Evolutionary conservation across 2,329 filamentous ascomycete species (phyloP), one percentile per base, ranked within the genome.

Genomic region (Colletotrichum sidae): DNA sequence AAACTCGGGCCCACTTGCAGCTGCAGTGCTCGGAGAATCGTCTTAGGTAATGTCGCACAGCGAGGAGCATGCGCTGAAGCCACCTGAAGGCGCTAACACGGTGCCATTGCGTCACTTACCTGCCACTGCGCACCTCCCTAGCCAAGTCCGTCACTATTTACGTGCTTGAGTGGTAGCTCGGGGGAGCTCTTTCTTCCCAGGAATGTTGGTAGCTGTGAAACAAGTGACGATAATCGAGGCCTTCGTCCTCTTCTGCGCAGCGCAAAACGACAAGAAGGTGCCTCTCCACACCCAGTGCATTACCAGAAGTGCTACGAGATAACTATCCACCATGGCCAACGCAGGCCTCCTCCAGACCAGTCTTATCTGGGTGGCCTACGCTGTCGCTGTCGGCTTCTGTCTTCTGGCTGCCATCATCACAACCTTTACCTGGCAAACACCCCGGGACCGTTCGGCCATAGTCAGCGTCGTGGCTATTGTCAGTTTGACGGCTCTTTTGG

Each of bases 281-380:
- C 13, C 44, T 33, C 17, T 15, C 5, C 3, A 25, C 25, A 25
- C 3, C 25, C 25, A 25, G 25, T 5, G 25, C 25, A 25, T 56
- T 25, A 10, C 44, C 8, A 50, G 39, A 47, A 11, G 17, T 17
- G 47, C 35, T 46, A 49, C 52, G 33, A 47, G 25, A 25, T 17
- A 37, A 33, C 42, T 6, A 57, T 42, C 15, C 42, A 54, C 17
- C 67, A 80, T 80, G 78, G 79, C 79, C 69, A 69, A 77, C 72
- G 83, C 84, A 67, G 84, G 84, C 73, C 83, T 96, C 75, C 88
- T 97, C 68, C 94, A 96, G 77, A 92, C 91, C 60, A 93, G 92
- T 74, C 85, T 98, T 70, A 98, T 98, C 78, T 99, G 96, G 96
- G 90, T 96, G 68, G 88, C 94, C 58, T 99, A 98, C 78, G 93